Evolutionary conservation across 495 filamentous ascomycete genomes (phyloP), one percentile per base, ranked within the genome.

Genomic region (Cenococcum geophilum): DNA sequence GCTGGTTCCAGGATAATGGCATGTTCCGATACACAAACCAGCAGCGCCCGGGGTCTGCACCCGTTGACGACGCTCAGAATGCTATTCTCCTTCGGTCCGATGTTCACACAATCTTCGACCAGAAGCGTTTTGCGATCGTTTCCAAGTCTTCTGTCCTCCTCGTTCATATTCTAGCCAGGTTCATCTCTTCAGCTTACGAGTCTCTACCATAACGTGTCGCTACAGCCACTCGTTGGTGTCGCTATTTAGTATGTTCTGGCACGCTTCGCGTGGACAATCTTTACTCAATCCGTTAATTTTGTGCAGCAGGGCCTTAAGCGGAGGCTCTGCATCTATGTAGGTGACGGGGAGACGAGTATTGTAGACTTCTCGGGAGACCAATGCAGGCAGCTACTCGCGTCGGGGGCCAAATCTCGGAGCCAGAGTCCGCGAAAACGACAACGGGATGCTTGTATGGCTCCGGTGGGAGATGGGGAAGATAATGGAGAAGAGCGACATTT

Each of bases 171-270:
- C 34, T 55, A n/a, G 53, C 53, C 53, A 55, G 53, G 53, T 11
- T 55, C 53, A 55, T 35, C 53, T 36, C 53, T 55, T 55, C 53
- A 55, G 53, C 53, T 55, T 55, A 55, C 53, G 53, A 55, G 53
- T 55, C 23, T 55, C 36, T 61, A 55, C 59, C 49, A 61, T 27
- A 55, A n/a, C n/a, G n/a, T n/a, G n/a, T n/a, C n/a, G n/a, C n/a
- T n/a, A n/a, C n/a, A n/a, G n/a, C n/a, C n/a, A 61, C 59, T 61
- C 49, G 49, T 45, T 61, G 50, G 49, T 56, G 59, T 61, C 27
- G 50, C 50, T 8, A 43, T 61, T 43, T 20, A 61, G 51, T 61
- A 61, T 22, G 16, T 61, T 43, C 59, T 61, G 35, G 32, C 51
- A 18, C 59, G 51, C 25, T 61, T 61, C 50, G 59, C 59, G 20